Percentiles rank a stretch among this genome's conserved stretches.
phyloP scores from a whole-genome alignment of 169 alveolate species.

The Plasmodium knowlesi region DNA sequence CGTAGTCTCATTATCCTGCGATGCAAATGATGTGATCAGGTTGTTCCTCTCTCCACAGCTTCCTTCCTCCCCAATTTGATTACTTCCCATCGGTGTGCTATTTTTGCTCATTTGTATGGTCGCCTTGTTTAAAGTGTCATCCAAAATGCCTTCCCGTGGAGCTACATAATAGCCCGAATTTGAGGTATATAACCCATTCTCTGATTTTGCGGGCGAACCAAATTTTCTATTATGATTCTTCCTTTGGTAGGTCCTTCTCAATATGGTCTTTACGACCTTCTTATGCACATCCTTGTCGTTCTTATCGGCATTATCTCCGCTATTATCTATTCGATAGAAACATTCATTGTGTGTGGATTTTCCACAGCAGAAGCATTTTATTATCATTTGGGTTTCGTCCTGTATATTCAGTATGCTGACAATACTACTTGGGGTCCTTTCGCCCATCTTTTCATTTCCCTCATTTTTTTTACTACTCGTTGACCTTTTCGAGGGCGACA shows the following conservation, averaged over 20 bases:
- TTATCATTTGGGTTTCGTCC: conserved; percentile 15
- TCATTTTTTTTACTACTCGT: not conserved
- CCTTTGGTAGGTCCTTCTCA: not conserved
- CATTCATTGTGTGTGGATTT: conserved; percentile 46
- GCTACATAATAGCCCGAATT: not conserved
- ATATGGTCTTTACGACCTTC: not conserved
- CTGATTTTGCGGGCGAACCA: not conserved
- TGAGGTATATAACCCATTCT: not conserved
- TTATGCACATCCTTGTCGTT: not conserved
- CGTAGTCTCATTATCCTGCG: not conserved
- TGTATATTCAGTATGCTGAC: conserved; percentile 18
- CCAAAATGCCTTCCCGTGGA: not conserved
- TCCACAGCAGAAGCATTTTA: conserved; percentile 70
- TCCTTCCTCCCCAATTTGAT: not conserved
- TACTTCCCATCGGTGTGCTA: not conserved
- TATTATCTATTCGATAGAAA: conserved; percentile 33
- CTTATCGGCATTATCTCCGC: not conserved
- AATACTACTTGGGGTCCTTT: not conserved
- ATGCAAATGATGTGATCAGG: not conserved
- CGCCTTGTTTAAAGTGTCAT: not conserved
- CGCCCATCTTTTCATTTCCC: not conserved
- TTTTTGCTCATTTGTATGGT: not conserved
- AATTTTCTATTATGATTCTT: not conserved
- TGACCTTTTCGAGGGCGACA: not conserved
- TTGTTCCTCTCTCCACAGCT: not conserved